Percentiles rank a stretch among this genome's conserved stretches.
Evolutionary conservation across 495 filamentous ascomycete species (phyloP).

Genomic region (Neurospora sp.): DNA sequence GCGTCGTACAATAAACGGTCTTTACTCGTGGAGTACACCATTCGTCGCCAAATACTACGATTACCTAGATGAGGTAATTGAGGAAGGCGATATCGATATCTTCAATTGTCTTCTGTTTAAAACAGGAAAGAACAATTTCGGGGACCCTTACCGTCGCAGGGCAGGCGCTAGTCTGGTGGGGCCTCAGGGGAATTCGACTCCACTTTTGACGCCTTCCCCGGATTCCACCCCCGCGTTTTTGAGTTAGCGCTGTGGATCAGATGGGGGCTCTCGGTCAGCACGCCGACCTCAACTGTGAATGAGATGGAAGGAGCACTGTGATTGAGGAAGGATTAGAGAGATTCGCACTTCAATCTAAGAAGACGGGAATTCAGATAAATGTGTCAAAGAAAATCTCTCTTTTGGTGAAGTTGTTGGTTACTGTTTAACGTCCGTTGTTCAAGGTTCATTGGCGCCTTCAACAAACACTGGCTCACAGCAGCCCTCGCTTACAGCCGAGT

Average conservation of each 20-base stretch:
- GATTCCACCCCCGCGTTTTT: conserved; percentile 17
- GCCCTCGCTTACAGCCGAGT: not conserved
- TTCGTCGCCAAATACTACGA: not conserved
- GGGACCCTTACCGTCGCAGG: not conserved
- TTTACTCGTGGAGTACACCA: not conserved
- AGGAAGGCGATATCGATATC: not conserved
- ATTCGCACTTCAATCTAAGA: not conserved
- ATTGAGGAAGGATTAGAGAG: not conserved
- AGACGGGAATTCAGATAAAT: not conserved
- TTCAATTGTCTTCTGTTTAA: not conserved
- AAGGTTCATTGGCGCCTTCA: not conserved
- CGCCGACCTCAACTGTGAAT: not conserved
- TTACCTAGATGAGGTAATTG: not conserved
- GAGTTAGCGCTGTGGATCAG: conserved; percentile 5
- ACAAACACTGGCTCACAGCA: not conserved
- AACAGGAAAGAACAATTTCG: not conserved
- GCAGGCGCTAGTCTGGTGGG: not conserved
- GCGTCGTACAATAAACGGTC: not conserved
- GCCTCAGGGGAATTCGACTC: not conserved
- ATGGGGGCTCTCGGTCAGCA: conserved; percentile 14
- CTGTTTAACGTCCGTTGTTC: not conserved
- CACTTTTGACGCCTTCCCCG: conserved; percentile 14
- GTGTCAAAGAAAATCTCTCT: not conserved
- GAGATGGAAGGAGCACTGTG: not conserved
- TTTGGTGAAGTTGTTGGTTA: not conserved